phyloP scores from a whole-genome alignment of 176 grass and related monocot species.

The Triticum monococcum region DNA sequence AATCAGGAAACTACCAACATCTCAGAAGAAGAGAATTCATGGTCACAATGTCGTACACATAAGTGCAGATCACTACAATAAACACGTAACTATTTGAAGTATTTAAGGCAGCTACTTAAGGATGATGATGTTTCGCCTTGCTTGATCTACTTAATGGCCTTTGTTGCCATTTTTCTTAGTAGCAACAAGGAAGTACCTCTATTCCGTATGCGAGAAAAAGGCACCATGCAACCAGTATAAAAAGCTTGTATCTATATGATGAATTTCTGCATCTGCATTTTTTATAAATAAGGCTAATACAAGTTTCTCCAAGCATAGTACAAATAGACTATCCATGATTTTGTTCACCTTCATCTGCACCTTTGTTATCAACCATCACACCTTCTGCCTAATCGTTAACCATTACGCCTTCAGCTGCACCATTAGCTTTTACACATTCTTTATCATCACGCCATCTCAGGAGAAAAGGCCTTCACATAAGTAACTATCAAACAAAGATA shows the following conservation, averaged over 20 bases:
- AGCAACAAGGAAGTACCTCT: constrained; percentile 5
- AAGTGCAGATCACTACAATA: background rate
- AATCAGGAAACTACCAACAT: constrained; percentile 6
- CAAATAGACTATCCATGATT: constrained; percentile 27
- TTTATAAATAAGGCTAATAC: constrained; percentile 1
- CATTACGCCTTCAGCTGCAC: constrained; percentile 36
- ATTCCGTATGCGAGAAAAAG: background rate
- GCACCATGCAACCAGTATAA: background rate
- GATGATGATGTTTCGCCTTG: constrained; percentile 2
- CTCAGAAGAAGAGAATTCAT: background rate
- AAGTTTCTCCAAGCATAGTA: background rate
- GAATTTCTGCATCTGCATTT: background rate
- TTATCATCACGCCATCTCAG: constrained; percentile 57
- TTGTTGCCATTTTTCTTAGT: background rate
- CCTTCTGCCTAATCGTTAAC: constrained; percentile 27
- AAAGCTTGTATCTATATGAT: constrained; percentile 30
- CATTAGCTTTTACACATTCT: constrained; percentile 37
- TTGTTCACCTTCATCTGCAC: constrained; percentile 25
- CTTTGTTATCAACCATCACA: constrained; percentile 20
- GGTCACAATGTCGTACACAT: background rate
- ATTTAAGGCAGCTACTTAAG: background rate
- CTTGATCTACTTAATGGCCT: constrained; percentile 2
- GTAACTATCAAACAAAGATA: constrained; percentile 54
- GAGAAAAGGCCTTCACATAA: constrained; percentile 67
- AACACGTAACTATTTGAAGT: background rate